Conservation (phyloP, 1,139 yeast genomes). For the Pichia sp. region DNA sequence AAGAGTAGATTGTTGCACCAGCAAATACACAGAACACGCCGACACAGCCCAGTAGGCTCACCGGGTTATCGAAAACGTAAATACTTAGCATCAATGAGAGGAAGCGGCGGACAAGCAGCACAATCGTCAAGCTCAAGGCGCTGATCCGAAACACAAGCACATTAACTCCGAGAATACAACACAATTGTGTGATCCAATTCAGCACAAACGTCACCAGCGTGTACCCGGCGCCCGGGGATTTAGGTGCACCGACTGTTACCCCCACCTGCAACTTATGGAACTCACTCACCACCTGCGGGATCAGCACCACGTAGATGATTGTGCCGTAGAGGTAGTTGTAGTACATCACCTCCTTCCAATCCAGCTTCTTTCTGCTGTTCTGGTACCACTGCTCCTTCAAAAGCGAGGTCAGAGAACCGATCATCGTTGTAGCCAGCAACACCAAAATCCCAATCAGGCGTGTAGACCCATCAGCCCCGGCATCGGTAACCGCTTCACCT, state of each 20-base stretch:
- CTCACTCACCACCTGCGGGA: slow-evolving; percentile 13
- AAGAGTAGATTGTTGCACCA: slow-evolving; percentile 49
- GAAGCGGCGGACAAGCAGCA: slow-evolving; percentile 57
- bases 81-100: slow-evolving; percentile 54
- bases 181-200: slow-evolving; percentile 57
- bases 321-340: slow-evolving; percentile 56
- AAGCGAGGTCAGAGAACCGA: slow-evolving; percentile 43
- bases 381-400: slow-evolving; percentile 48
- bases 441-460: slow-evolving; percentile 4
- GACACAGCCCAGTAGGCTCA: slow-evolving; percentile 37
- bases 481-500: not conserved
- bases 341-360: slow-evolving; percentile 64
- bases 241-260: slow-evolving; percentile 22
- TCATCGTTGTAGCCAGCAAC: slow-evolving; percentile 18
- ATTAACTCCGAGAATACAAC: slow-evolving; percentile 67
- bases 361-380: slow-evolving; percentile 28
- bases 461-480: not conserved
- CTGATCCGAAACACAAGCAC: slow-evolving; percentile 51
- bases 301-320: slow-evolving; percentile 46
- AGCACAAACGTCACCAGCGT: slow-evolving; percentile 29
- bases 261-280: slow-evolving; percentile 17
- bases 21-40: slow-evolving; percentile 50
- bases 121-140: slow-evolving; percentile 59
- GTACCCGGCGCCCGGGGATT: too few species aligned
- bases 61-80: slow-evolving; percentile 42